A percentile compares a stretch with the other conserved stretches of the same genome.
Conservation (phyloP, 441 rosid genomes). For the Arabidopsis hybrid region DNA sequence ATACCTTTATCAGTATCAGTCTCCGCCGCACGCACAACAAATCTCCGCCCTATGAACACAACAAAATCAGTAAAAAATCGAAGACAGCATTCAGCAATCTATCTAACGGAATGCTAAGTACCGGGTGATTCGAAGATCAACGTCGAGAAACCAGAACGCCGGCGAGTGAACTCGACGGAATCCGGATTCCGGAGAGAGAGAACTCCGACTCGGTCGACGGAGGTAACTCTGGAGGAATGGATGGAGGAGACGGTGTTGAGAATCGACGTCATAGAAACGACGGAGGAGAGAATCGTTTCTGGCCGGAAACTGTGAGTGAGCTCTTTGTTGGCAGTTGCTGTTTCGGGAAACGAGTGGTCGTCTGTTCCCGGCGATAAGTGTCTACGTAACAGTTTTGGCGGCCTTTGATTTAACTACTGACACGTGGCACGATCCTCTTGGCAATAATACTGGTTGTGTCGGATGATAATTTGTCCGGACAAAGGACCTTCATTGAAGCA, state of each 20-base stretch:
- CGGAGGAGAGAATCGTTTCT: constrained; percentile 19
- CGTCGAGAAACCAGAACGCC: constrained; percentile 24
- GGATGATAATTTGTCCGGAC: too few relatives aligned
- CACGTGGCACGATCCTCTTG: constrained; percentile 24
- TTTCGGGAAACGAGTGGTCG: constrained; percentile 38
- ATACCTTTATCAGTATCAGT: constrained; percentile 80
- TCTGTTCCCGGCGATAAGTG: constrained; percentile 37
- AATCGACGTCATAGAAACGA: constrained; percentile 66
- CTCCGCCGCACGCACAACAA: constrained; percentile 83
- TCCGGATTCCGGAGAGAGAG: constrained; percentile 46
- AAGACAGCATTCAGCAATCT: background rate
- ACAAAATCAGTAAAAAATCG: constrained; percentile 6
- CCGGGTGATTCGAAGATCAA: constrained; percentile 7
- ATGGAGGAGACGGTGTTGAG: constrained; percentile 64
- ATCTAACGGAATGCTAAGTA: background rate
- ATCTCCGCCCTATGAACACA: constrained; percentile 62
- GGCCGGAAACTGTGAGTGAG: constrained; percentile 32
- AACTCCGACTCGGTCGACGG: constrained; percentile 47
- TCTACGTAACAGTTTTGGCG: constrained; percentile 31
- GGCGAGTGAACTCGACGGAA: constrained; percentile 55
- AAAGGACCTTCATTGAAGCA: too few relatives aligned
- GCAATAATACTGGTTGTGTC: background rate
- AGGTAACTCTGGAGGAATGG: constrained; percentile 45
- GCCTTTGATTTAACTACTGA: background rate
- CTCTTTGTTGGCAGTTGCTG: constrained; percentile 3